Conservation (phyloP, 2,329 filamentous ascomycete genomes). For the Aureobasidium sp. region DNA sequence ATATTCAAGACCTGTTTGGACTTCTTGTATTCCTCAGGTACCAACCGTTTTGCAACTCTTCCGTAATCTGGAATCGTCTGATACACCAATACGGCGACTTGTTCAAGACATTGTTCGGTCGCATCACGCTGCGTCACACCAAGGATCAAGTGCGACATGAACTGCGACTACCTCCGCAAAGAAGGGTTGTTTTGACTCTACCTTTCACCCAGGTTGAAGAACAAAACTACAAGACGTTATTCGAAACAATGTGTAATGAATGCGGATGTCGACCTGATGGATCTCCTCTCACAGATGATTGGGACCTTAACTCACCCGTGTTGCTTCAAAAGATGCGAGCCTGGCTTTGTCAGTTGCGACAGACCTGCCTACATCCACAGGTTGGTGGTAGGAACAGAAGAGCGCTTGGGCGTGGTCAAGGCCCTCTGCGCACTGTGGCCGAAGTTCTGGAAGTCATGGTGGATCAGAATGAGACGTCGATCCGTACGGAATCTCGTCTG, state of each 20-base stretch:
- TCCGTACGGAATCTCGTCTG: conserved; percentile 55
- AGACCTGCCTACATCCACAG: conserved; percentile 79
- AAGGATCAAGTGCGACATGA: conserved; percentile 75
- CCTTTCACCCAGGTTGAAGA: conserved; percentile 88
- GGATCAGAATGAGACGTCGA: conserved; percentile 63
- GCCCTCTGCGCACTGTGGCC: conserved; percentile 67
- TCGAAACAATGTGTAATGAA: conserved; percentile 63
- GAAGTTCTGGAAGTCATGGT: conserved; percentile 91
- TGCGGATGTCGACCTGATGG: conserved; percentile 60
- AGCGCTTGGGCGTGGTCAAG: conserved; percentile 50
- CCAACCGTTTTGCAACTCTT: conserved; percentile 61
- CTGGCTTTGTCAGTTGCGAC: conserved; percentile 69
- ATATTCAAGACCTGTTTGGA: conserved; percentile 70
- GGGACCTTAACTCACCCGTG: conserved; percentile 51
- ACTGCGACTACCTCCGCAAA: conserved; percentile 70
- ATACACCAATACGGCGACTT: conserved; percentile 34
- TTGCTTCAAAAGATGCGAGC: conserved; percentile 64
- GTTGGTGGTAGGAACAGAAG: conserved; percentile 60
- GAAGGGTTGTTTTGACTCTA: conserved; percentile 76
- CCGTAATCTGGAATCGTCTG: conserved; percentile 59
- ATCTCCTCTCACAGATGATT: conserved; percentile 50
- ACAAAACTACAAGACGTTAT: conserved; percentile 72
- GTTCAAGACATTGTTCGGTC: conserved; percentile 61
- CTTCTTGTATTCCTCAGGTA: conserved; percentile 73
- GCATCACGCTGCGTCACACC: conserved; percentile 72